phyloP scores from a whole-genome alignment of 2,329 filamentous ascomycete genomes.

The Anisogramma anomala region DNA sequence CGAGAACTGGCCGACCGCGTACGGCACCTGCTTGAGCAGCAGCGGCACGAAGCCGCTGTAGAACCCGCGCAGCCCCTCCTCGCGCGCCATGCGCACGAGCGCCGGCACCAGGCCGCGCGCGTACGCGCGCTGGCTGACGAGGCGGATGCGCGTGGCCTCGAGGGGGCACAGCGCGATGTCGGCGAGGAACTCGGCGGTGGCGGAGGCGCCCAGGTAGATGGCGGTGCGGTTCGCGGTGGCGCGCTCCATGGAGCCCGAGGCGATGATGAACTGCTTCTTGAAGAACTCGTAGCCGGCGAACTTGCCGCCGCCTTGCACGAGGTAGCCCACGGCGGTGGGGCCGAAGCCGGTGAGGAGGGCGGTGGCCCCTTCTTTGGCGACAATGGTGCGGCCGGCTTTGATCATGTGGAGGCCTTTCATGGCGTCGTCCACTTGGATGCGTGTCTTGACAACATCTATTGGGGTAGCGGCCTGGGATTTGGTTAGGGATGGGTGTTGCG shows the following conservation, averaged over 20 bases:
- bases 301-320: slow-evolving; percentile 82
- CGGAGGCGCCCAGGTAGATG: slow-evolving; percentile 63
- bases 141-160: slow-evolving; percentile 67
- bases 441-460: slow-evolving; percentile 70
- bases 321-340: slow-evolving; percentile 76
- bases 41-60: slow-evolving; percentile 86
- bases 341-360: slow-evolving; percentile 75
- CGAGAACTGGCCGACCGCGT: slow-evolving; percentile 90
- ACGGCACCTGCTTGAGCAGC: slow-evolving; percentile 81
- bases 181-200: slow-evolving; percentile 58
- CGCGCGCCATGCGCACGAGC: slow-evolving; percentile 62
- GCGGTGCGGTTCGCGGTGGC: slow-evolving; percentile 35
- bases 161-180: slow-evolving; percentile 82
- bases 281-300: slow-evolving; percentile 91
- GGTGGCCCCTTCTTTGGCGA: slow-evolving; percentile 65
- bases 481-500: background rate
- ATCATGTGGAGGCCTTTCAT: slow-evolving; percentile 79
- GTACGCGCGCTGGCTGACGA: slow-evolving; percentile 72
- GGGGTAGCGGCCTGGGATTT: slow-evolving; percentile 36
- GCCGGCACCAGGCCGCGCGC: slow-evolving; percentile 60
- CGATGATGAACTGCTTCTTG: slow-evolving; percentile 74
- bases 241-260: slow-evolving; percentile 42
- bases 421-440: slow-evolving; percentile 77
- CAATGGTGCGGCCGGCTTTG: slow-evolving; percentile 65
- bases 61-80: slow-evolving; percentile 70